Base-by-base conservation (phyloP, 1,139 yeast species). In the Suhomyces yuchorum region DNA sequence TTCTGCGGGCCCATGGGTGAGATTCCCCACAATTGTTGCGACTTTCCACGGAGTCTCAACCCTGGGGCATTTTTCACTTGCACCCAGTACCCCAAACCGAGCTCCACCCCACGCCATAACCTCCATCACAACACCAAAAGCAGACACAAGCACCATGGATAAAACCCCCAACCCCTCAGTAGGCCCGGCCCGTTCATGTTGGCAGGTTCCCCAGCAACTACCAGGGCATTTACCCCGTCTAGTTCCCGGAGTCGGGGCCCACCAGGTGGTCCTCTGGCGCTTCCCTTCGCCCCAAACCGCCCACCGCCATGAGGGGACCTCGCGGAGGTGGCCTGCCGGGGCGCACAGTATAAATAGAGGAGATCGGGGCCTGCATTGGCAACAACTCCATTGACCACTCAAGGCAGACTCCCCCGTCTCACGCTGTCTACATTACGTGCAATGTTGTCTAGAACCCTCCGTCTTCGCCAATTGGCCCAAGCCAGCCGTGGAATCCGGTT, bases 401-500 rank as follows among this genome's bases (percentile, higher is more conserved):
- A 18, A 12, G 19, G 15, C 20, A 18, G 20, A 3, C 19, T 14
- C 3, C 19, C 14, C 12, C 37, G 15, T 18, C 24, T 15, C 20
- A 12, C 20, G 20, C n/a, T 9, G 22, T 20, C 20, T n/a, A 5
- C 20, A 8, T 8, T n/a, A 14, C 38, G 24, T 23, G 18, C 17
- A 15, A 51, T 52, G 55, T 50, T 52, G 44, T 35, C 47, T 26
- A 52, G 56, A 49, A 40, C 45, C 2, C 36, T 53, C 19, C 48
- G 44, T 39, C 32, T 26, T 30, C 39, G 43, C 36, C 43, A 22
- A 12, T 37, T 49, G 37, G 42, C 49, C 43, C 37, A 12, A 15
- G 26, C 34, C 38, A 44, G 18, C 46, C 42, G 40, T 19, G 48
- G 42, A n/a, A 30, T 46, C 35, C 59, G 68, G 49, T 57, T 49